Percentiles rank a stretch among this genome's conserved stretches.
phyloP scores from a whole-genome alignment of 768 basidiomycete species.

The Suillus occidentalis region DNA sequence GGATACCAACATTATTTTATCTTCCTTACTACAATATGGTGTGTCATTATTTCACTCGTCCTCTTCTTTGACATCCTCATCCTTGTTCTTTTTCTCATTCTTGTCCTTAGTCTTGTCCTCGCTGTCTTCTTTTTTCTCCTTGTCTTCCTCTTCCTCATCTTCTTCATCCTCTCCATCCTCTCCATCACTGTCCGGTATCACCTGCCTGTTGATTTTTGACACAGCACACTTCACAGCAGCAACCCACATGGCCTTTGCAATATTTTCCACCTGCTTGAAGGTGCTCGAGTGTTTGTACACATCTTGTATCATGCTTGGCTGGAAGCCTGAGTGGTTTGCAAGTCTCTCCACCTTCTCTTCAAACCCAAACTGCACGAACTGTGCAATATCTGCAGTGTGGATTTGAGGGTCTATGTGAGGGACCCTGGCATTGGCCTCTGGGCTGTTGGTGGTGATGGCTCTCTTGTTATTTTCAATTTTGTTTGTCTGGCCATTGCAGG shows the following conservation, averaged over 20 bases:
- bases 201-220: background rate
- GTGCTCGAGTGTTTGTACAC: background rate
- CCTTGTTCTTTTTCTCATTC: background rate
- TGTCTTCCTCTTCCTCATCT: background rate
- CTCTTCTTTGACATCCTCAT: background rate
- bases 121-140: background rate
- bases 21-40: slow-evolving; percentile 51
- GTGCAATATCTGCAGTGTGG: background rate
- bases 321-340: background rate
- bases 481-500: background rate
- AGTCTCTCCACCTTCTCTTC: background rate
- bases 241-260: background rate
- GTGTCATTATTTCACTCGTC: background rate
- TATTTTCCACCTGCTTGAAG: background rate
- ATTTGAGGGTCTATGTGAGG: background rate
- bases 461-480: background rate
- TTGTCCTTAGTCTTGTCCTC: background rate
- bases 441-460: background rate
- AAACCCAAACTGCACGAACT: background rate
- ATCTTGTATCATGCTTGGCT: background rate
- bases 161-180: background rate
- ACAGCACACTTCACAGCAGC: background rate
- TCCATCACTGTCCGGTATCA: background rate
- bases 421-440: background rate
- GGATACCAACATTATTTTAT: slow-evolving; percentile 93